Percentiles rank a stretch among this genome's conserved stretches.
phyloP scores from a whole-genome alignment of 495 filamentous ascomycete species.

The Hyaloscypha bicolor region DNA sequence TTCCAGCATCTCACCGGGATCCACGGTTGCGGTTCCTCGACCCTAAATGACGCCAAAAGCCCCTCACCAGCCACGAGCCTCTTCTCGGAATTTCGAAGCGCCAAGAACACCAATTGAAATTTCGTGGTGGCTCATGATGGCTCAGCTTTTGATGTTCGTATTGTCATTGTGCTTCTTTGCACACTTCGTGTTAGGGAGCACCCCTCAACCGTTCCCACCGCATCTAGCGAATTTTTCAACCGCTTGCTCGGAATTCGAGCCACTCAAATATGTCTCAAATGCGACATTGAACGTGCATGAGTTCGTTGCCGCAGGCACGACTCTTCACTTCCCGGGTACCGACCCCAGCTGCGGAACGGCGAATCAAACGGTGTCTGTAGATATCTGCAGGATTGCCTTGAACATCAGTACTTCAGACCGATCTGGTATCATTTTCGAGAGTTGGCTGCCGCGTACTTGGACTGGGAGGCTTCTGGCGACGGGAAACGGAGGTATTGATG shows the following conservation, averaged over 20 bases:
- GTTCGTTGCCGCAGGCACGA: constrained; percentile 51
- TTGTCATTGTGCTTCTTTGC: neutral
- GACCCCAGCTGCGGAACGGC: constrained; percentile 44
- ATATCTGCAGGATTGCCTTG: constrained; percentile 61
- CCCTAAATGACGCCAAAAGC: neutral
- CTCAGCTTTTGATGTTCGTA: neutral
- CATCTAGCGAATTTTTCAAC: neutral
- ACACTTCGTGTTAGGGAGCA: neutral
- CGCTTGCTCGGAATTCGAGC: constrained; percentile 22
- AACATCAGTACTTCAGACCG: constrained; percentile 54
- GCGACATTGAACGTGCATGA: constrained; percentile 9
- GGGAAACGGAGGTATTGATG: constrained; percentile 59
- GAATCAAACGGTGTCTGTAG: constrained; percentile 45
- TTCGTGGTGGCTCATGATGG: neutral
- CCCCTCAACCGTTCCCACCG: neutral
- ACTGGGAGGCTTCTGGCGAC: constrained; percentile 55
- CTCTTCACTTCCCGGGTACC: constrained; percentile 49
- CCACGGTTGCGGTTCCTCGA: neutral
- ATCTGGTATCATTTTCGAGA: constrained; percentile 57
- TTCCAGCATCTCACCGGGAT: neutral
- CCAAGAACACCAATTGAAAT: neutral
- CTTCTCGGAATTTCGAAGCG: neutral
- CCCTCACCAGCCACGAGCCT: neutral
- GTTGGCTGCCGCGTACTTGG: constrained; percentile 58
- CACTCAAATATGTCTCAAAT: constrained; percentile 20